A percentile compares a stretch with the other conserved stretches of the same genome.
Evolutionary conservation across 345 rosid genomes (phyloP).

Genomic region (Trapa incisa): DNA sequence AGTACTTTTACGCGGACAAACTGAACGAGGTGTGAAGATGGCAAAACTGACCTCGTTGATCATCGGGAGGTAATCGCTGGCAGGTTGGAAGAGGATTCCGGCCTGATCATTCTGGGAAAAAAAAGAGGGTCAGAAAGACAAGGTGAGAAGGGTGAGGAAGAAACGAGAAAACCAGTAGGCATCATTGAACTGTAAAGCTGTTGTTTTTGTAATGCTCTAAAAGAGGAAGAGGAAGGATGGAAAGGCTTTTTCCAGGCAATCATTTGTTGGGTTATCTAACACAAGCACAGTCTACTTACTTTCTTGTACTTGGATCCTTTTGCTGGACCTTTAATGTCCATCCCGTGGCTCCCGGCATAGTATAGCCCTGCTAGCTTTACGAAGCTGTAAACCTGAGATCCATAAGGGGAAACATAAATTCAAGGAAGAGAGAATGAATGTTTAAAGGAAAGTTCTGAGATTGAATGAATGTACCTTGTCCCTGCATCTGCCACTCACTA

Average conservation of each 20-base stretch:
- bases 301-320: constrained; percentile 39
- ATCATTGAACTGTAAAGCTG: constrained; percentile 1
- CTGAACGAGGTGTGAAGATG: not conserved
- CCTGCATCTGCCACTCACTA: constrained; percentile 35
- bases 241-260: no score
- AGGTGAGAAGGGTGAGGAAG: no score
- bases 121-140: not conserved
- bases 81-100: constrained; percentile 66
- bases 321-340: constrained; percentile 95
- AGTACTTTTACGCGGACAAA: not conserved
- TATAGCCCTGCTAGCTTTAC: constrained; percentile 74
- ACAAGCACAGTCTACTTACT: constrained; percentile 15
- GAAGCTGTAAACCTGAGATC: constrained; percentile 62
- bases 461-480: constrained; percentile 22
- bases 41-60: constrained; percentile 50
- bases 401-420: not conserved
- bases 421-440: no score
- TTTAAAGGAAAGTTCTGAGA: not conserved
- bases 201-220: not conserved
- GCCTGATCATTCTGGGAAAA: constrained; percentile 32
- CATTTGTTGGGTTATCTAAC: not conserved
- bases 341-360: constrained; percentile 98
- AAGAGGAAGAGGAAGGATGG: not conserved
- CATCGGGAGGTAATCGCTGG: constrained; percentile 66
- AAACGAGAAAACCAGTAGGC: not conserved